phyloP scores from a whole-genome alignment of 116 monocot species.

The Thalassia testudinum region DNA sequence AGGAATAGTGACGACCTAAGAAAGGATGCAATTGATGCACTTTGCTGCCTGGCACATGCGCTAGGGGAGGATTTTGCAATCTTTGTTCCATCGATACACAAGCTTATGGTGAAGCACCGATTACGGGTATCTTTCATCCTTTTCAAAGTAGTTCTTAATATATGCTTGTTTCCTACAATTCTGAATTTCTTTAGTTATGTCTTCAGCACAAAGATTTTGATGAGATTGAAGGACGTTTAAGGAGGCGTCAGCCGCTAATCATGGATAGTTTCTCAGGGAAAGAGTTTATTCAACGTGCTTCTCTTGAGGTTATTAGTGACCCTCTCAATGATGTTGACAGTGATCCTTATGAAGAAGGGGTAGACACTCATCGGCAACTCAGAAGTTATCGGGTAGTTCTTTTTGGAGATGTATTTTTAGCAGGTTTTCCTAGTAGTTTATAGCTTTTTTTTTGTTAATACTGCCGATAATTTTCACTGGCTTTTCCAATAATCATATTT shows the following conservation, averaged over 20 bases:
- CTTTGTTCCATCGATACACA: constrained; percentile 70
- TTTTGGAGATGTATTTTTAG: background rate
- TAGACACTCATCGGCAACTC: constrained; percentile 37
- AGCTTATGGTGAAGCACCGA: constrained; percentile 69
- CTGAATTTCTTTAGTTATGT: background rate
- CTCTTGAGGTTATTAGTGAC: constrained; percentile 63
- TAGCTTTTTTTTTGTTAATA: background rate
- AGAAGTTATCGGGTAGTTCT: constrained; percentile 67
- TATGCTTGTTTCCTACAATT: background rate
- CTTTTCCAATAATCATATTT: too few species aligned
- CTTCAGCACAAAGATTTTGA: constrained; percentile 84
- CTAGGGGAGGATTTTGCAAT: constrained; percentile 91
- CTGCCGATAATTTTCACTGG: too few species aligned
- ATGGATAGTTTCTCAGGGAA: constrained; percentile 42
- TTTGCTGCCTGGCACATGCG: constrained; percentile 82
- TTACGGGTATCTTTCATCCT: constrained; percentile 35
- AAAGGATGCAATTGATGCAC: constrained; percentile 82
- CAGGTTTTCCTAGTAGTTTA: background rate
- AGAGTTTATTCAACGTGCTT: constrained; percentile 26
- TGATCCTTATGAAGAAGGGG: constrained; percentile 66
- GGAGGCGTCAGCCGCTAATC: constrained; percentile 46
- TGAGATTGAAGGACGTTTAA: constrained; percentile 57
- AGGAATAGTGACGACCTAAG: constrained; percentile 87
- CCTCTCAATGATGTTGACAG: constrained; percentile 62
- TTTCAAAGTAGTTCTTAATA: too few species aligned